A percentile compares a stretch with the other conserved stretches of the same genome.
Conservation (phyloP, 345 rosid genomes). For the Syzygium aqueum region DNA sequence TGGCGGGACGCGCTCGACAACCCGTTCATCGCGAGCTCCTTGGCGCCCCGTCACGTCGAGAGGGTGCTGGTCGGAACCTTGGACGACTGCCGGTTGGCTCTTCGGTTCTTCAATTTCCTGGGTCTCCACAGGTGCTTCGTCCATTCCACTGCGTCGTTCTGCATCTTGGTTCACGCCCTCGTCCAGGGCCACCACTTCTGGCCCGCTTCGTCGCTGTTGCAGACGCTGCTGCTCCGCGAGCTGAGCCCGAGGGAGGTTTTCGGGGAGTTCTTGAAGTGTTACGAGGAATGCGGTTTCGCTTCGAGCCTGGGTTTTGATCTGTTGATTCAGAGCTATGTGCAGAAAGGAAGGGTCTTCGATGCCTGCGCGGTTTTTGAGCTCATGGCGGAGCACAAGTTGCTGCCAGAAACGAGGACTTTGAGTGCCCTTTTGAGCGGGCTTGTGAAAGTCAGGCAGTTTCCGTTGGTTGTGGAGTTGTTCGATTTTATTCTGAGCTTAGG, state of each 20-base stretch:
- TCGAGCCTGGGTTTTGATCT: constrained; percentile 74
- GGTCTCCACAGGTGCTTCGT: constrained; percentile 66
- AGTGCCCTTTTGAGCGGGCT: constrained; percentile 59
- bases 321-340: constrained; percentile 66
- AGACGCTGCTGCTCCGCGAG: constrained; percentile 60
- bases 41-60: constrained; percentile 59
- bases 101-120: constrained; percentile 80
- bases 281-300: constrained; percentile 28
- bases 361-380: constrained; percentile 44
- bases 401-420: constrained; percentile 68
- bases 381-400: constrained; percentile 41
- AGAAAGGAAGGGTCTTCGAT: constrained; percentile 46
- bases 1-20: constrained; percentile 58
- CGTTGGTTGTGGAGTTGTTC: constrained; percentile 45
- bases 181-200: constrained; percentile 45
- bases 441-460: constrained; percentile 44
- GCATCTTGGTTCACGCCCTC: constrained; percentile 65
- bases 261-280: constrained; percentile 31
- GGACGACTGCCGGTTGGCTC: constrained; percentile 66
- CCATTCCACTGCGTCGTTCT: constrained; percentile 71
- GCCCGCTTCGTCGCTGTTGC: constrained; percentile 89
- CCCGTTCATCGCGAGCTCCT: constrained; percentile 16
- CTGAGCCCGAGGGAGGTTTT: constrained; percentile 53
- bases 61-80: constrained; percentile 41
- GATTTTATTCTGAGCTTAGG: constrained; percentile 42